Evolutionary conservation across 441 rosid species (phyloP).

Genomic region (Erodium trifolium): DNA sequence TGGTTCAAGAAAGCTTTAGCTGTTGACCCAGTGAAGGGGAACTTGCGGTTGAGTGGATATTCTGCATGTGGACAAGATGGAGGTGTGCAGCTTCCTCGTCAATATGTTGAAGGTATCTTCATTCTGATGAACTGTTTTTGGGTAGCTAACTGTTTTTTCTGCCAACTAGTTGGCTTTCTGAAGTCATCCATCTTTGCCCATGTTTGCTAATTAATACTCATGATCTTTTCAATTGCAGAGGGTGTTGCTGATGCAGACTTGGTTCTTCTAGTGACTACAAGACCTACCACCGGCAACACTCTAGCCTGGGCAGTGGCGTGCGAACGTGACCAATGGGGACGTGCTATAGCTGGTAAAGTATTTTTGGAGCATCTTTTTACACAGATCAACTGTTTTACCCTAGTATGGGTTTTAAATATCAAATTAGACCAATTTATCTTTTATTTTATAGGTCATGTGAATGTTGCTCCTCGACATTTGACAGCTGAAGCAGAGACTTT

Average conservation of each 20-base stretch:
- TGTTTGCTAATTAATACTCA: slow-evolving; percentile 8
- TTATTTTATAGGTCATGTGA: slow-evolving; percentile 71
- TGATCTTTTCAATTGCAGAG: slow-evolving; percentile 33
- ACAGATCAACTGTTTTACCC: neutral
- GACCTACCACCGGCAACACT: slow-evolving; percentile 98
- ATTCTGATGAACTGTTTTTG: slow-evolving; percentile 14
- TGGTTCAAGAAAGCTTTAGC: slow-evolving; percentile 92
- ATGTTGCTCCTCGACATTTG: slow-evolving; percentile 98
- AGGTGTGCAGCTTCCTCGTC: slow-evolving; percentile 93
- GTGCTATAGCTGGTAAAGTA: slow-evolving; percentile 86
- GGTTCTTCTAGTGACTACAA: slow-evolving; percentile 89
- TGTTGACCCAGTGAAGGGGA: slow-evolving; percentile 97
- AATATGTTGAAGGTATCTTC: slow-evolving; percentile 77
- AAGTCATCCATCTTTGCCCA: neutral
- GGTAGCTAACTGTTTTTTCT: slow-evolving; percentile 14
- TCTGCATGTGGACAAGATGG: slow-evolving; percentile 99
- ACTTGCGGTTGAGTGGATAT: slow-evolving; percentile 91
- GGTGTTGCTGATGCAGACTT: slow-evolving; percentile 88
- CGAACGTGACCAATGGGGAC: slow-evolving; percentile 99
- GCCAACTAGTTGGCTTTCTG: neutral
- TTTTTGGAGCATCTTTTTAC: neutral
- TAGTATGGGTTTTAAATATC: neutral
- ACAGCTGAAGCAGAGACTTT: slow-evolving; percentile 92
- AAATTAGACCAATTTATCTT: neutral
- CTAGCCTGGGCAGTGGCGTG: slow-evolving; percentile 99